Percentiles rank a stretch among this genome's conserved stretches.
phyloP scores from a whole-genome alignment of 192 early-diverging fungal genomes.

The Rhizophagus clarus region DNA sequence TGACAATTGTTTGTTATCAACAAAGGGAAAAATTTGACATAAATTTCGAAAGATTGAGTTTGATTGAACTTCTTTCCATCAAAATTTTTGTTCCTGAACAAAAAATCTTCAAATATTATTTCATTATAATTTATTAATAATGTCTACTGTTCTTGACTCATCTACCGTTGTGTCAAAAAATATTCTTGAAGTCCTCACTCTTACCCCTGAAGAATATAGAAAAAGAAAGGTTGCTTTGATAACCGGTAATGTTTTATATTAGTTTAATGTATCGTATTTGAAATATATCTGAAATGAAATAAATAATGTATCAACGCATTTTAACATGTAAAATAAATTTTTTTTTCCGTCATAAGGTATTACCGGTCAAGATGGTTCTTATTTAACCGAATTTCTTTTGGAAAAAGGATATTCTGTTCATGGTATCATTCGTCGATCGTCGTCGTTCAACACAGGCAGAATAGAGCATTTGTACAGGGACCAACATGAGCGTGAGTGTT shows the following conservation, averaged over 20 bases:
- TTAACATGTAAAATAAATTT: not conserved
- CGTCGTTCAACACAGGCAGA: slow-evolving; percentile 84
- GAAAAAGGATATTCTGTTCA: slow-evolving; percentile 78
- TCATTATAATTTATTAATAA: slow-evolving; percentile 1
- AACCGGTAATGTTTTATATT: slow-evolving; percentile 49
- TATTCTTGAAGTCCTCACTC: slow-evolving; percentile 42
- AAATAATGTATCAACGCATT: too few relatives aligned
- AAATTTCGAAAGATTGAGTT: too few relatives aligned
- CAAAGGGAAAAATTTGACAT: too few relatives aligned
- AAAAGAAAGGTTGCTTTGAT: slow-evolving; percentile 63
- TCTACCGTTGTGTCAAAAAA: not conserved
- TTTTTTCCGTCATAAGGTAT: slow-evolving; percentile 52
- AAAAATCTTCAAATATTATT: not conserved
- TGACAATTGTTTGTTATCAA: too few relatives aligned
- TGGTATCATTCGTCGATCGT: slow-evolving; percentile 79
- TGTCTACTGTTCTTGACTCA: too few relatives aligned
- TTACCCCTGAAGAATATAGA: slow-evolving; percentile 59
- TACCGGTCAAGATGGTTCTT: slow-evolving; percentile 83
- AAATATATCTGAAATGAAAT: too few relatives aligned
- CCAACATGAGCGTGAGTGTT: slow-evolving; percentile 61
- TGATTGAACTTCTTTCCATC: not conserved
- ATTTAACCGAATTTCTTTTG: slow-evolving; percentile 73
- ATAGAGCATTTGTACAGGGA: slow-evolving; percentile 80
- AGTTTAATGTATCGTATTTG: not conserved
- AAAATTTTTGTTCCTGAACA: too few relatives aligned